A percentile compares a stretch with the other conserved stretches of the same genome.
Evolutionary conservation across 805 yeast species (phyloP).

Genomic region (Candida alai): DNA sequence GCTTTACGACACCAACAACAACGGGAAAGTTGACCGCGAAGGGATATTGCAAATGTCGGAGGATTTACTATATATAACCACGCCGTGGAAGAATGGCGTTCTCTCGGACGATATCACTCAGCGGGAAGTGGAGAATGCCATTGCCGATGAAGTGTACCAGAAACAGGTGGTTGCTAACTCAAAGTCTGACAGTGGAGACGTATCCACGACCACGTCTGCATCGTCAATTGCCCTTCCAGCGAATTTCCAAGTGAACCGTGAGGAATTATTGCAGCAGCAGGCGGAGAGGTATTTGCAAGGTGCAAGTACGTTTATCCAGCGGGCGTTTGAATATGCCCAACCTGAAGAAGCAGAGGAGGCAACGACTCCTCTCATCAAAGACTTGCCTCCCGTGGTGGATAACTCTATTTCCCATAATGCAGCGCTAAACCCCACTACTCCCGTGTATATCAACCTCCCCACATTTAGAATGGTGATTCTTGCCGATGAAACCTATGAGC

Average conservation of each 20-base stretch:
- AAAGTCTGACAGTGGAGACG: conserved; percentile 15
- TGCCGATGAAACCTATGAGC: conserved; percentile 91
- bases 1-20: conserved; percentile 59
- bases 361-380: too few relatives aligned
- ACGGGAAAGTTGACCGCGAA: conserved; percentile 68
- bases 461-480: conserved; percentile 92
- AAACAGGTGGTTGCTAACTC: conserved; percentile 20
- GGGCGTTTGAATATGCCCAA: conserved; percentile 87
- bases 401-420: conserved; percentile 57
- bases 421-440: conserved; percentile 77
- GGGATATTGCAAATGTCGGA: conserved; percentile 83
- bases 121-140: conserved; percentile 57
- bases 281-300: conserved; percentile 81
- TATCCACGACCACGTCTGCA: conserved; percentile 16
- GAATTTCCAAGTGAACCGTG: conserved; percentile 60
- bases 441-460: conserved; percentile 71
- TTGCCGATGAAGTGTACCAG: conserved; percentile 58
- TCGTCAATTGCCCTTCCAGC: conserved; percentile 44
- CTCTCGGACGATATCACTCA: conserved; percentile 64
- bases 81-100: conserved; percentile 78
- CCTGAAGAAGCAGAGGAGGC: conserved; percentile 51
- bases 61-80: conserved; percentile 75
- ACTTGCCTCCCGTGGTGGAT: conserved; percentile 35
- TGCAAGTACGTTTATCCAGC: conserved; percentile 78
- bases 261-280: conserved; percentile 58